A percentile compares a stretch with the other conserved stretches of the same genome.
phyloP scores from a whole-genome alignment of 2,329 filamentous ascomycete species.

The Hypoxylon sp. region DNA sequence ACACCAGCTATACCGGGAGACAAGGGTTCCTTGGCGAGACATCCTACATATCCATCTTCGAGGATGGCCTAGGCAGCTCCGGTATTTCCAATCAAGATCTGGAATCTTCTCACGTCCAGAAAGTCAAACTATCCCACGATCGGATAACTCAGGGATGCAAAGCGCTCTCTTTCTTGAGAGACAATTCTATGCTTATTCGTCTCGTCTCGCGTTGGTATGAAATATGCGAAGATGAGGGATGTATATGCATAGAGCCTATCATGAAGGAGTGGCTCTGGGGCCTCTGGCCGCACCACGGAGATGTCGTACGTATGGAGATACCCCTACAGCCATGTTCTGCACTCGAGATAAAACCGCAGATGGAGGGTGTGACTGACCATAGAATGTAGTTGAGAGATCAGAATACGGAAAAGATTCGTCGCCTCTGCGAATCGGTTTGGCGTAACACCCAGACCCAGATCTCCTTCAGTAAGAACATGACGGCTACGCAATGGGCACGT shows the following conservation, averaged over 20 bases:
- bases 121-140: constrained; percentile 49
- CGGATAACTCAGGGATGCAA: constrained; percentile 51
- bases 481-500: constrained; percentile 48
- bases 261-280: constrained; percentile 53
- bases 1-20: constrained; percentile 41
- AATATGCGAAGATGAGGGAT: constrained; percentile 47
- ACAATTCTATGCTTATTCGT: constrained; percentile 48
- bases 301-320: constrained; percentile 39
- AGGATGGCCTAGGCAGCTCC: constrained; percentile 49
- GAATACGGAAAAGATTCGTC: constrained; percentile 51
- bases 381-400: constrained; percentile 46
- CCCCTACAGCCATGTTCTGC: too few species aligned
- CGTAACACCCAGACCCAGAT: constrained; percentile 52
- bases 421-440: constrained; percentile 52
- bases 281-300: constrained; percentile 47
- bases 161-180: constrained; percentile 51
- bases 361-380: constrained; percentile 1
- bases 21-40: constrained; percentile 52
- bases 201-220: constrained; percentile 50
- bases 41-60: constrained; percentile 51
- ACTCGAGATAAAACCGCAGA: not conserved
- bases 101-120: constrained; percentile 44
- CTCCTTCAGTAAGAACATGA: constrained; percentile 47
- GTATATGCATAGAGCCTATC: constrained; percentile 48
- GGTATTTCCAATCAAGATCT: constrained; percentile 46